Evolutionary conservation across 148 eudicot genomes (phyloP).

Genomic region (Rhododendron ferrugineum): DNA sequence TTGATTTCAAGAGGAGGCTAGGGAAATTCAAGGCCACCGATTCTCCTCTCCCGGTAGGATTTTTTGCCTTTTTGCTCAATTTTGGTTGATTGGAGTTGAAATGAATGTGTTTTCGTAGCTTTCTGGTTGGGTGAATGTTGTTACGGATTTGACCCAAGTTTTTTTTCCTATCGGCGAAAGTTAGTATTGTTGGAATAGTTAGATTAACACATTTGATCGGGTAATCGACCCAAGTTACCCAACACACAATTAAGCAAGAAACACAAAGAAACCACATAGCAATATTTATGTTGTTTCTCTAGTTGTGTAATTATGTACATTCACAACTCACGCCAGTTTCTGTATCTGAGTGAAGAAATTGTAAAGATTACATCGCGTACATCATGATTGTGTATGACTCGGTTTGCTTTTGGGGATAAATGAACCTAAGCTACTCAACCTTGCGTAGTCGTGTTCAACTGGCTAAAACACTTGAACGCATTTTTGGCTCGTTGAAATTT

Average conservation of each 20-base stretch:
- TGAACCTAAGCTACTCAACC: not conserved
- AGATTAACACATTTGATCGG: not conserved
- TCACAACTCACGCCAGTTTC: not conserved
- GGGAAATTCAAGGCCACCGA: constrained; percentile 92
- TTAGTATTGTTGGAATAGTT: not conserved
- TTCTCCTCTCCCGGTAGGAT: constrained; percentile 78
- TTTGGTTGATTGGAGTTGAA: not conserved
- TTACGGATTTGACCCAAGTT: not conserved
- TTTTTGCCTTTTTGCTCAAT: not conserved
- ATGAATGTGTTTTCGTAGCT: not conserved
- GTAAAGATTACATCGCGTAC: not conserved
- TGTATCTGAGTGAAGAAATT: not conserved
- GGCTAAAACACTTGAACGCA: not conserved
- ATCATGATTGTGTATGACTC: not conserved
- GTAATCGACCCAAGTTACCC: not conserved
- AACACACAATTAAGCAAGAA: not conserved
- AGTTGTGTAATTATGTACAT: not conserved
- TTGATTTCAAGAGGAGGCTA: constrained; percentile 74
- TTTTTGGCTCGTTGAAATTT: not conserved
- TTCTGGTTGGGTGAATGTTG: not conserved
- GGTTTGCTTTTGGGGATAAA: not conserved
- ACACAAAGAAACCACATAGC: not conserved
- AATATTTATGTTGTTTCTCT: not conserved
- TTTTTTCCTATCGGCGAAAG: not conserved
- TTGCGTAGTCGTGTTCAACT: not conserved